phyloP scores from a whole-genome alignment of 2,329 filamentous ascomycete genomes.

The Camillea tinctor region DNA sequence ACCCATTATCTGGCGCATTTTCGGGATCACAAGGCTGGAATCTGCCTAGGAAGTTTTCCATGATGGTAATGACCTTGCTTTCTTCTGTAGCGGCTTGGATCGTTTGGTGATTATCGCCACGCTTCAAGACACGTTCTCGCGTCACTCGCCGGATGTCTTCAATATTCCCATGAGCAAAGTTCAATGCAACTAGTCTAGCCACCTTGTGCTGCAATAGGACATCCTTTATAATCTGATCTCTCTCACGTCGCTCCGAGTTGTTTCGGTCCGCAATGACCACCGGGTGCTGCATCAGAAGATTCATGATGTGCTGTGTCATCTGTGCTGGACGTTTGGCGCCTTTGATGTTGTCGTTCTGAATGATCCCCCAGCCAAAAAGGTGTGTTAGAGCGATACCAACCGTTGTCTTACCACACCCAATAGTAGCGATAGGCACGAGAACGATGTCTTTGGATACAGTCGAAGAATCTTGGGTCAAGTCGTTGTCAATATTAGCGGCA shows the following conservation, averaged over 20 bases:
- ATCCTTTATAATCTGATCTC: slow-evolving; percentile 83
- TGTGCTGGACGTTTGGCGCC: slow-evolving; percentile 73
- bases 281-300: slow-evolving; percentile 60
- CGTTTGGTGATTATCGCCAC: slow-evolving; percentile 96
- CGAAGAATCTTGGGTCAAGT: slow-evolving; percentile 49
- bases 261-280: slow-evolving; percentile 92
- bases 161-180: slow-evolving; percentile 82
- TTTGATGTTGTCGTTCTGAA: slow-evolving; percentile 95
- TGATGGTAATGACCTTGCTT: slow-evolving; percentile 79
- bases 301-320: slow-evolving; percentile 71
- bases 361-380: slow-evolving; percentile 86
- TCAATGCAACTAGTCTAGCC: slow-evolving; percentile 76
- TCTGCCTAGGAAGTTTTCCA: slow-evolving; percentile 88
- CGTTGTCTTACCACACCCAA: slow-evolving; percentile 97
- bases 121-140: slow-evolving; percentile 72
- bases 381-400: slow-evolving; percentile 77
- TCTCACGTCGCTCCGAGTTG: slow-evolving; percentile 85
- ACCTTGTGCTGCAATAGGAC: slow-evolving; percentile 61
- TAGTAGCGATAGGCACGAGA: slow-evolving; percentile 86
- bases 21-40: slow-evolving; percentile 76
- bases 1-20: slow-evolving; percentile 71
- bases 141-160: slow-evolving; percentile 73
- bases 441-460: slow-evolving; percentile 67
- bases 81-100: slow-evolving; percentile 79
- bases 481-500: slow-evolving; percentile 73